Evolutionary conservation across 345 rosid genomes (phyloP).

Genomic region (Dovyalis caffra): DNA sequence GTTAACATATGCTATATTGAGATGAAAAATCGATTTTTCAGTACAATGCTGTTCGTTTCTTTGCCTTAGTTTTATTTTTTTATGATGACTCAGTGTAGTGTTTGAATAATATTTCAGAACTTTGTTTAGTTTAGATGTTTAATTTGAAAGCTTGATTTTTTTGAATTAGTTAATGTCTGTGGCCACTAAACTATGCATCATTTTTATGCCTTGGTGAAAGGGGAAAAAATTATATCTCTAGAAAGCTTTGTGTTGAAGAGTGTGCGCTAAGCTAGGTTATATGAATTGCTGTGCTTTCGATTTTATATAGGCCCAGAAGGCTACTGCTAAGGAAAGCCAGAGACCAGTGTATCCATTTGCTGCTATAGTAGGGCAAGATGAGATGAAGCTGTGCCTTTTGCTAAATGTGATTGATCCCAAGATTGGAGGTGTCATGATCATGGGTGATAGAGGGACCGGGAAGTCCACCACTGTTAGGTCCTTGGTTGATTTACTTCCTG

Average conservation of each 20-base stretch:
- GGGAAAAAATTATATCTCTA: neutral
- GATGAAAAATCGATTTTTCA: neutral
- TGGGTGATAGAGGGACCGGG: slow-evolving; percentile 97
- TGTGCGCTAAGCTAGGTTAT: neutral
- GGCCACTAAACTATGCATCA: neutral
- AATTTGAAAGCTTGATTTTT: neutral
- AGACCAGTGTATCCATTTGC: slow-evolving; percentile 92
- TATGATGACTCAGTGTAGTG: neutral
- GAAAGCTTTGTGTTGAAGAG: slow-evolving; percentile 1
- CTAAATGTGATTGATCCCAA: slow-evolving; percentile 92
- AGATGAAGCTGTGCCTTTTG: slow-evolving; percentile 92
- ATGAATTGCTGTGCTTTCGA: slow-evolving; percentile 1
- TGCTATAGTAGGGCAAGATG: slow-evolving; percentile 96
- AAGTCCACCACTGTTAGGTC: slow-evolving; percentile 93
- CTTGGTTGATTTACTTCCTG: slow-evolving; percentile 83
- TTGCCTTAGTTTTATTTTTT: neutral
- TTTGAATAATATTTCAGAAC: neutral
- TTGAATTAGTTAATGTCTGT: neutral
- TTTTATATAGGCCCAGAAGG: slow-evolving; percentile 52
- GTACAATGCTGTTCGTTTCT: neutral
- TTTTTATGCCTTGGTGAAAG: neutral
- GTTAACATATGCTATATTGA: neutral
- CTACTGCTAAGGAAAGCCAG: slow-evolving; percentile 60
- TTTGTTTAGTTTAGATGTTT: neutral
- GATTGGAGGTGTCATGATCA: slow-evolving; percentile 96